Evolutionary conservation across 2,329 filamentous ascomycete species (phyloP).

Genomic region (Aspergillus floridensis): DNA sequence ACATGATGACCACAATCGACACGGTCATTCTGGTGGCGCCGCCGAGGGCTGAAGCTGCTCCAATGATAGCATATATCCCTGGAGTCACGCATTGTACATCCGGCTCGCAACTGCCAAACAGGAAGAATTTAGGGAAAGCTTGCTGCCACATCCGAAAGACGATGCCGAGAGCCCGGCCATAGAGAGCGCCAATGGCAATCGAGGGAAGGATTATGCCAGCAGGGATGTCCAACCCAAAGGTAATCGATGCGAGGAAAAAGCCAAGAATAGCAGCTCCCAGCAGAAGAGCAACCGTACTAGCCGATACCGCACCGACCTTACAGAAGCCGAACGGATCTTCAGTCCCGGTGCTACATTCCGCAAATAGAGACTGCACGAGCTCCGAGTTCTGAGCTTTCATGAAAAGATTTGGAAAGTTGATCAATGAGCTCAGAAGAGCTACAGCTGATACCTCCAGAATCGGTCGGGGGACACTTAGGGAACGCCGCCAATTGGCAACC

Average conservation of each 20-base stretch:
- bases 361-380: conserved; percentile 86
- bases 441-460: conserved; percentile 77
- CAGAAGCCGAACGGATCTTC: conserved; percentile 90
- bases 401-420: conserved; percentile 95
- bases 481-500: conserved; percentile 76
- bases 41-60: conserved; percentile 88
- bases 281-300: conserved; percentile 77
- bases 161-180: conserved; percentile 84
- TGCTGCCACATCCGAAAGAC: conserved; percentile 84
- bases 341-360: conserved; percentile 69
- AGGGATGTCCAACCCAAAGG: conserved; percentile 90
- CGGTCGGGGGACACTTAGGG: conserved; percentile 67
- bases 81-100: conserved; percentile 87
- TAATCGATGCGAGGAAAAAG: conserved; percentile 80
- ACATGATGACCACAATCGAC: conserved; percentile 99
- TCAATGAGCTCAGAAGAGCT: conserved; percentile 75
- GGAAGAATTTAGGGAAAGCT: conserved; percentile 70
- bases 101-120: conserved; percentile 78
- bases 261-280: conserved; percentile 79
- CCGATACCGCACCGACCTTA: conserved; percentile 78
- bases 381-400: conserved; percentile 92
- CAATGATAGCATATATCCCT: conserved; percentile 94
- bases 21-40: conserved; percentile 96
- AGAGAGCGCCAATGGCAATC: conserved; percentile 90
- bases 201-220: conserved; percentile 94